Base-by-base conservation (phyloP, 2,329 filamentous ascomycete genomes). In the Pseudocercospora fuligena region DNA sequence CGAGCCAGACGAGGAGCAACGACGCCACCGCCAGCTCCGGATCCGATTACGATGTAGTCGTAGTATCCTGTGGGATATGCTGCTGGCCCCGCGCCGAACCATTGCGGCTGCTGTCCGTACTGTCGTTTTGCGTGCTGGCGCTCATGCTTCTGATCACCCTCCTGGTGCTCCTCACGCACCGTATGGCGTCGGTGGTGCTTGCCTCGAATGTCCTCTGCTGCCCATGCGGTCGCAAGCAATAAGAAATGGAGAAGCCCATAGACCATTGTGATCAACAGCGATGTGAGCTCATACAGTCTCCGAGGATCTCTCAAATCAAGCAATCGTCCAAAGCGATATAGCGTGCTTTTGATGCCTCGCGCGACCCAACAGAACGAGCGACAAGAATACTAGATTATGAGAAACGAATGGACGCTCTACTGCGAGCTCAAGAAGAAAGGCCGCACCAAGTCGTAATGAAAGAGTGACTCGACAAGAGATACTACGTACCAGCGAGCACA, bases 11-110 rank as follows among this genome's bases (percentile, higher is more conserved):
- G 82, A 25, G 85, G 84, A 12, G 87, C 86, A 8, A 89, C 76
- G 5, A 87, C 86, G 14, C 84, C 86, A 59, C 87, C 87, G 19
- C 87, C 87, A 7, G 87, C 81, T 2, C 87, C 87, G 9, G 86
- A 87, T n/a, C 88, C 87, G 49, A 89, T 85, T 9, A 90, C 82
- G 29, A 90, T 80, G 77, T 88, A 90, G 67, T 90, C 88, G 73
- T 90, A 90, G 40, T 53, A 57, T 36, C 53, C 53, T 16, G 53
- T 57, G 7, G 53, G 53, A 57, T 57, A 57, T 23, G 27, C 25
- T 36, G 25, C 53, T 19, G 12, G 16, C 19, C 53, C 53, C 36
- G 14, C 27, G 21, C 27, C 25, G 29, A 33, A 57, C 53, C 53
- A 57, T 57, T 57, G 53, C 23, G 25, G 53, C 27, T 57, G 53